Base-by-base conservation (phyloP, 345 rosid species). In the Physaria fendleri region DNA sequence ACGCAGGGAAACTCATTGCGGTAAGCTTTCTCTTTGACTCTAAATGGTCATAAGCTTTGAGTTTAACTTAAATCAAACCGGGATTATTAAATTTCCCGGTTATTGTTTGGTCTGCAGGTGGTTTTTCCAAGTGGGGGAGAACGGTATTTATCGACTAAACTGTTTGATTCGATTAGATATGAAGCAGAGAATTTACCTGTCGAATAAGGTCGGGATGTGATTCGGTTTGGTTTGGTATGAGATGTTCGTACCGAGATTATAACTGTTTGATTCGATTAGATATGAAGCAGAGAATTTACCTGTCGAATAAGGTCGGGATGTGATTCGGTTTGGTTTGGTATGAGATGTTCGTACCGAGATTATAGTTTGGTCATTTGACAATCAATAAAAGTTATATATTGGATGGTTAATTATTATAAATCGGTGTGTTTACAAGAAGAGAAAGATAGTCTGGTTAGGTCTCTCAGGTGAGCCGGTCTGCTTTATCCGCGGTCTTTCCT, bases 91-190 rank as follows among this genome's bases (percentile, higher is more conserved):
- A 8, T 32, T 1, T 34, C 3, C 29, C 8, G 60, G 59, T 67
- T 50, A 15, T 59, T 3, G 12, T 13, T 6, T 11, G 56, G 62
- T 41, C 44, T 49, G 60, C 80, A 88, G 98, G 85, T 61, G 42
- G 2, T 88, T 27, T 81, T 88, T 50, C 83, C 94, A 8, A 83
- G 94, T 57, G 79, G 74, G 12, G 88, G 88, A 14, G 90, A 88
- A 73, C 88, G 86, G 14, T 88, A 85, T 66, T 74, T 88, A 21
- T 81, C 90, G 0, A 66, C 88, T 9, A 74, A 60, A 15, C 73
- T 85, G 56, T 85, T 85, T 13, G 82, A 81, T 17, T 77, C 85
- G 2, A 53, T 76, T 30, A 85, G 82, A 68, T 58, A 52, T 12
- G 86, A 85, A 59, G 83, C 82, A 2, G 82, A 80, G 54, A 88